Conservation (phyloP, 2,329 filamentous ascomycete genomes). For the Pseudocercospora cruenta region DNA sequence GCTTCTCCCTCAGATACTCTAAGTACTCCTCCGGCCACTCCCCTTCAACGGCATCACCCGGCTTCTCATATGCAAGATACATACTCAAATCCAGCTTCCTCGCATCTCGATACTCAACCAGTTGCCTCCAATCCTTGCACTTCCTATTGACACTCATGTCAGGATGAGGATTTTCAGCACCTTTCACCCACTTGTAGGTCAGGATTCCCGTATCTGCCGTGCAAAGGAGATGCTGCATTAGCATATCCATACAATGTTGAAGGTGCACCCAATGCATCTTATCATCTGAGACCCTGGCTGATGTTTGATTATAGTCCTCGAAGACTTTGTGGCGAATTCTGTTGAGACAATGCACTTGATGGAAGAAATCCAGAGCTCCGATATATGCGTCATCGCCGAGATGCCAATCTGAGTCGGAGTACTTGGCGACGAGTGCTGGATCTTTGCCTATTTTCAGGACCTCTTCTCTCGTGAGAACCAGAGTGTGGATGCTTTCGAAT, state of each 20-base stretch:
- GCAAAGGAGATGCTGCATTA: not conserved
- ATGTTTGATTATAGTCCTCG: not conserved
- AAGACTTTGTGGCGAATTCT: not conserved
- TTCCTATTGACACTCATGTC: not conserved
- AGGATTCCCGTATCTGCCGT: not conserved
- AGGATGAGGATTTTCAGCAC: not conserved
- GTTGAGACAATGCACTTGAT: not conserved
- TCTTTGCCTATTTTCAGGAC: not conserved
- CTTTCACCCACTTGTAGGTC: not conserved
- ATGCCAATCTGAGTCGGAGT: not conserved
- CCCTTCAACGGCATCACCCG: not conserved
- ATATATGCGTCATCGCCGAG: not conserved
- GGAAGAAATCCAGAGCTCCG: not conserved
- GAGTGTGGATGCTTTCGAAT: not conserved
- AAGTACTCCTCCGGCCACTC: not conserved
- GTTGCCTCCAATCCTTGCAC: not conserved
- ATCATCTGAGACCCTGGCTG: not conserved
- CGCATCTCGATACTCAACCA: not conserved
- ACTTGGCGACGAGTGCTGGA: not conserved
- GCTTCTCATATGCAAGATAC: not conserved
- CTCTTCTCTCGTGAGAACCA: not conserved
- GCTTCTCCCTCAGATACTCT: not conserved
- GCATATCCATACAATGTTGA: not conserved
- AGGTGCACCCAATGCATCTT: not conserved
- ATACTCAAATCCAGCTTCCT: not conserved